Base-by-base conservation (phyloP, 495 filamentous ascomycete genomes). In the Durotheca rogersii region DNA sequence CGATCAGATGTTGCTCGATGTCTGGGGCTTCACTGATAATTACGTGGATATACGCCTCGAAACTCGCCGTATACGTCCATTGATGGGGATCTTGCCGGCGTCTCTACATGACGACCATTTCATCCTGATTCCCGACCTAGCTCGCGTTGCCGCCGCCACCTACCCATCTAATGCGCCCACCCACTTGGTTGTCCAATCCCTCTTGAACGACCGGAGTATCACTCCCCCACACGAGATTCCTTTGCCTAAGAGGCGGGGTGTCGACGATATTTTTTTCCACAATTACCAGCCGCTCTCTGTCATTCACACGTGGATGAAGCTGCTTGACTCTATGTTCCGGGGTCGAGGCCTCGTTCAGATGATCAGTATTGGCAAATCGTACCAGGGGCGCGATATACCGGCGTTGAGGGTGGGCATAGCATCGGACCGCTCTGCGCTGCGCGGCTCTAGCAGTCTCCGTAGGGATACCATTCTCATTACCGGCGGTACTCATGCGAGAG, bases 21-120 rank as follows among this genome's bases (percentile, higher is more conserved):
- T 96, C 2, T 98, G 93, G 93, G 84, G 85, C 12, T 89, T 88
- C 41, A 88, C 84, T 2, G 74, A 84, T 5, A 75, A 88, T 32
- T 92, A 83, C 74, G 88, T 91, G n/a, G 93, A 98, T 67, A 85
- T 97, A 21, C 77, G 90, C 25, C 65, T 97, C 19, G 73, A 85
- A 23, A 80, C 88, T 63, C 84, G 86, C 56, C 84, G 91, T 47
- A 84, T 96, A 3, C 78, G 84, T 5, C 83, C 87, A n/a, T 73
- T 98, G 20, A 78, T 92, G n/a, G 86, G 83, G 7, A 75, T 96
- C 1, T 74, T 98, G 2, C 93, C 93, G 4, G 47, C 71, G 1
- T 87, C 87, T 11, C 72, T 96, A 33, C 84, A 88, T 47, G 79
- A 80, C 35, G 78, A 85, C 2, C 83, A 96, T 62, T 79, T 79